phyloP scores from a whole-genome alignment of 306 rosid species.

The Spatholobus suberectus region DNA sequence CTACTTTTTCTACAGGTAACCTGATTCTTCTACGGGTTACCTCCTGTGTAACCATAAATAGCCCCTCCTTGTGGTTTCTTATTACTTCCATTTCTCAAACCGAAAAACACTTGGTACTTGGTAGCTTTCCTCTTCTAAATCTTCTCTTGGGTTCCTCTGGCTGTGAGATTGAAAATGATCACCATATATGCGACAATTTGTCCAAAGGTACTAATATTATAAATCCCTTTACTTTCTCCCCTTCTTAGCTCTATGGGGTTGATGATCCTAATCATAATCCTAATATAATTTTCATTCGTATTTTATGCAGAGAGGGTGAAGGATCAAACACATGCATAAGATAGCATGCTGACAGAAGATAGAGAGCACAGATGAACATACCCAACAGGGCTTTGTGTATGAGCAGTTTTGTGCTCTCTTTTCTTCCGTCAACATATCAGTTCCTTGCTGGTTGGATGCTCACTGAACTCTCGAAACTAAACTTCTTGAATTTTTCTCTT shows the following conservation, averaged over 20 bases:
- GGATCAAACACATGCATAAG: background rate
- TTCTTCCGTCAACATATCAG: constrained; percentile 51
- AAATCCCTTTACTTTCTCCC: background rate
- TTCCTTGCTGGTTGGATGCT: background rate
- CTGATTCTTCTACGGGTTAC: background rate
- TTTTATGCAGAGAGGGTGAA: background rate
- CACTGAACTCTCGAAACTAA: background rate
- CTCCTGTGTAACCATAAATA: background rate
- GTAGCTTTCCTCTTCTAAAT: background rate
- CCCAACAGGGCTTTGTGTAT: constrained; percentile 47
- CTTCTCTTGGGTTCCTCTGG: background rate
- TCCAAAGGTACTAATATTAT: background rate
- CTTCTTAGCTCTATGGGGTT: background rate
- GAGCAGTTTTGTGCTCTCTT: constrained; percentile 60
- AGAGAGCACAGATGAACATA: constrained; percentile 63
- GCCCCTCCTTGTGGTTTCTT: background rate
- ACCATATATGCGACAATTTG: background rate
- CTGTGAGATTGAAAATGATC: background rate
- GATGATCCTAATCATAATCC: background rate
- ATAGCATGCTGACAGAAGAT: constrained; percentile 59
- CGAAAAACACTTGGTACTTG: background rate
- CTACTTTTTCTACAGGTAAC: background rate
- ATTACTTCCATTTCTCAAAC: background rate
- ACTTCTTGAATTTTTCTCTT: background rate
- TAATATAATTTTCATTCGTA: background rate